These are phyloP conservation scores for Leccinum subgranulosum DNA, from an alignment of 768 basidiomycete species.

Conservation along the genomic window DNA sequence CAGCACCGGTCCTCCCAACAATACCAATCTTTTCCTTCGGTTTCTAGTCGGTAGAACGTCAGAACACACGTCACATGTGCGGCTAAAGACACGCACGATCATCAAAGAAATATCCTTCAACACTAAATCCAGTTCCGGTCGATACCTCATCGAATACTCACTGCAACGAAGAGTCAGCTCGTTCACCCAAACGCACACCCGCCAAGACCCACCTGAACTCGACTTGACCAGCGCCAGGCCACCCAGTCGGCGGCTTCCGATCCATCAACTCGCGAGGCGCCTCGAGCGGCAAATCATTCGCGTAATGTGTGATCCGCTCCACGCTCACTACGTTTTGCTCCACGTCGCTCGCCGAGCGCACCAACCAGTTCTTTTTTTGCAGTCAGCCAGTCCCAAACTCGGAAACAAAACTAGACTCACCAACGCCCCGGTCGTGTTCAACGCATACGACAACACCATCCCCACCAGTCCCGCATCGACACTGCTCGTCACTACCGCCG, in stretches of 20 bases:
- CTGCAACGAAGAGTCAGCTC: conserved; percentile 31
- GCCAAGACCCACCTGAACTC: conserved; percentile 58
- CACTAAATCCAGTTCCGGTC: conserved; percentile 75
- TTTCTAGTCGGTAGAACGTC: conserved; percentile 41
- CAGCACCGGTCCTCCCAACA: conserved; percentile 77
- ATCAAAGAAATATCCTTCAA: conserved; percentile 70
- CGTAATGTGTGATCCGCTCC: conserved; percentile 84
- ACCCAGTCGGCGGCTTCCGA: conserved; percentile 47
- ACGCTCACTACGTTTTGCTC: conserved; percentile 90
- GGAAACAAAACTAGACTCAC: conserved; percentile 37
- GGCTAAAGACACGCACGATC: conserved; percentile 44
- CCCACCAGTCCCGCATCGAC: conserved; percentile 90
- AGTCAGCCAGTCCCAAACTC: not conserved
- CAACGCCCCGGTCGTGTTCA: conserved; percentile 80
- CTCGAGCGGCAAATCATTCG: conserved; percentile 61
- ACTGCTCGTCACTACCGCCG: conserved; percentile 67
- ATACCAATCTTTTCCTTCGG: conserved; percentile 89
- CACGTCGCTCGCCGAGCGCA: conserved; percentile 80
- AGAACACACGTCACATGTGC: not conserved
- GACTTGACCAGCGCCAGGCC: conserved; percentile 75
- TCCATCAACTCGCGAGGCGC: conserved; percentile 69
- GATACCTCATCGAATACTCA: conserved; percentile 74
- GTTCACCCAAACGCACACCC: not conserved
- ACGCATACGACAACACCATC: conserved; percentile 78
- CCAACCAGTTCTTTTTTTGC: conserved; percentile 66